Evolutionary conservation across 2,329 filamentous ascomycete species (phyloP), one percentile per base, ranked within the genome.

Genomic region (Talaromyces rugulosus): DNA sequence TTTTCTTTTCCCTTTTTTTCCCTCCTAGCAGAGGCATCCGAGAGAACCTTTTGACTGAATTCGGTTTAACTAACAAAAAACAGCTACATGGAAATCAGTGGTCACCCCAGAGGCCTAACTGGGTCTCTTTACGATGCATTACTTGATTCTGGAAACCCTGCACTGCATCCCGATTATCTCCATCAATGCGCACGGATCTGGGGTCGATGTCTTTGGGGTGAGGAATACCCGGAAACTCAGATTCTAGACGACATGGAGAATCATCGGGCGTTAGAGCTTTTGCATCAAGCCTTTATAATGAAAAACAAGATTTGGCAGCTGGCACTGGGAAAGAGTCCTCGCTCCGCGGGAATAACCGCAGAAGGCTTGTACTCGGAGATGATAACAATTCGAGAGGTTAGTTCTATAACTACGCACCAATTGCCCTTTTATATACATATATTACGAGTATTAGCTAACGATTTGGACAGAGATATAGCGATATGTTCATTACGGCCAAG

Each of bases 211-310:
- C 72, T 74, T 51, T 76, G 72, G 72, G 73, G 72, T 1, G 66
- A 72, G 16, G 70, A 72, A 31, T 76, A 76, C 56, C 74, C 74
- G 0, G 71, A 74, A n/a, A 67, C 70, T 18, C 69, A 76, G 61
- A 69, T 75, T 2, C 63, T 75, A n/a, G 74, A 76, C 57, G 74
- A 76, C 36, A 73, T 75, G 28, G 74, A 76, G 60, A 76, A 76
- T 31, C 74, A 76, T 62, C 66, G 74, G 27, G 72, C 67, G 3
- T 62, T 76, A 16, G 73, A 75, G 59, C 61, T 76, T 16, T 52
- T 75, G 5, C 73, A 76, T 51, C 56, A 62, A 2, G 69, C 67
- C 5, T 69, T 74, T 47, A 66, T 63, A 3, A 61, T 74, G 27
- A 71, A 70, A 28, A 64, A 75, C 51, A 66, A 66, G 27, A 73